These are phyloP conservation scores for Alternaria longipes DNA, from an alignment of 2,329 filamentous ascomycete species.

Conservation along the genomic window DNA sequence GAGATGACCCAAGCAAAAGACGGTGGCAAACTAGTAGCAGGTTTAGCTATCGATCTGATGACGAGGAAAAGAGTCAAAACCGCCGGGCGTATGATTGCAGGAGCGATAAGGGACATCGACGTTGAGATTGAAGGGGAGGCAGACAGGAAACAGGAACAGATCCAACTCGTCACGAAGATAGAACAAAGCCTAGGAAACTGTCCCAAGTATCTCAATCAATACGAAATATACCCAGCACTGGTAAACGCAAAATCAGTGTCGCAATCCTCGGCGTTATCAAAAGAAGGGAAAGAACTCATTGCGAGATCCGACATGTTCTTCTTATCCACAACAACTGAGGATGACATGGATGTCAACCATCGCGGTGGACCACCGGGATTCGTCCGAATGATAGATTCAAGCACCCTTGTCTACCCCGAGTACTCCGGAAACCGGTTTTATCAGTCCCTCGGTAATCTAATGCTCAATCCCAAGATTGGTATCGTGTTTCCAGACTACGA, in stretches of 20 bases:
- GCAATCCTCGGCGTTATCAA: slow-evolving; percentile 59
- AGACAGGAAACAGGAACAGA: slow-evolving; percentile 43
- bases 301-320: slow-evolving; percentile 78
- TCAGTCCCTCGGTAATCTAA: slow-evolving; percentile 82
- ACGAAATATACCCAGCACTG: slow-evolving; percentile 65
- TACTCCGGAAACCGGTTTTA: slow-evolving; percentile 87
- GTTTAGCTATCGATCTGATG: slow-evolving; percentile 70
- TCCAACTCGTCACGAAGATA: slow-evolving; percentile 73
- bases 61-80: slow-evolving; percentile 78
- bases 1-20: slow-evolving; percentile 51
- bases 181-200: slow-evolving; percentile 81
- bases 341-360: slow-evolving; percentile 84
- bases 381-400: slow-evolving; percentile 71
- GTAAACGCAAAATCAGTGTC: slow-evolving; percentile 65
- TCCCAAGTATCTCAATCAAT: slow-evolving; percentile 86
- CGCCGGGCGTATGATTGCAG: slow-evolving; percentile 73
- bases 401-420: slow-evolving; percentile 77
- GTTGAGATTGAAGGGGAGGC: slow-evolving; percentile 35
- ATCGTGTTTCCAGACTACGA: slow-evolving; percentile 78
- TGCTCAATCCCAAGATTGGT: slow-evolving; percentile 71
- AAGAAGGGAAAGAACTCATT: slow-evolving; percentile 68
- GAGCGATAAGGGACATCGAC: slow-evolving; percentile 58
- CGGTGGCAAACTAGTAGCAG: slow-evolving; percentile 65
- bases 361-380: slow-evolving; percentile 80
- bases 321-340: slow-evolving; percentile 70